These are phyloP conservation scores for Pestalotiopsis sp. DNA, from an alignment of 2,329 filamentous ascomycete genomes.

Conservation along the genomic window DNA sequence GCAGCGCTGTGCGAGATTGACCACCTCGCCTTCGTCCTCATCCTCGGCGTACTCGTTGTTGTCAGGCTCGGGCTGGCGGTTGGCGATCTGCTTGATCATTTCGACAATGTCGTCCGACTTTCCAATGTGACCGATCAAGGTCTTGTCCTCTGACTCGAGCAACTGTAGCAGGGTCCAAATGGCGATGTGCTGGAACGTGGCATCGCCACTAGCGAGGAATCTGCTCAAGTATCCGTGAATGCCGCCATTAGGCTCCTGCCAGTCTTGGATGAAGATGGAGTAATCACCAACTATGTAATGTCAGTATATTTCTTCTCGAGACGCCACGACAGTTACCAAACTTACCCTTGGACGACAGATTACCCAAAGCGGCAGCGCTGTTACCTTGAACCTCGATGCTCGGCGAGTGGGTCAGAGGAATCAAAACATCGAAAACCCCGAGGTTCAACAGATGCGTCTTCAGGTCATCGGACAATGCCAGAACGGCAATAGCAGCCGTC, in stretches of 20 bases:
- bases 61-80: slow-evolving; percentile 85
- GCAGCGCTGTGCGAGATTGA: slow-evolving; percentile 86
- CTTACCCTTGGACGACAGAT: slow-evolving; percentile 93
- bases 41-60: slow-evolving; percentile 79
- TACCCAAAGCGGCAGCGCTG: slow-evolving; percentile 92
- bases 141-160: slow-evolving; percentile 91
- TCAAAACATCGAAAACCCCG: slow-evolving; percentile 94
- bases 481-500: slow-evolving; percentile 97
- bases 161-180: slow-evolving; percentile 97
- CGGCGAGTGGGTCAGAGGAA: slow-evolving; percentile 90
- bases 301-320: slow-evolving; percentile 19
- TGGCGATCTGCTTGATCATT: slow-evolving; percentile 89
- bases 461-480: slow-evolving; percentile 92
- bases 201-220: slow-evolving; percentile 91
- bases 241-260: slow-evolving; percentile 88
- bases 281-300: slow-evolving; percentile 81
- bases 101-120: slow-evolving; percentile 89
- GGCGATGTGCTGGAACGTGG: slow-evolving; percentile 98
- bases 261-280: slow-evolving; percentile 92
- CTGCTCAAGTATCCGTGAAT: slow-evolving; percentile 94
- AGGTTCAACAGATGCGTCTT: slow-evolving; percentile 89
- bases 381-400: slow-evolving; percentile 99
- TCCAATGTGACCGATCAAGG: slow-evolving; percentile 84
- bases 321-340: no score
- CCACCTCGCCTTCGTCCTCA: slow-evolving; percentile 90